Percentiles rank a stretch among this genome's conserved stretches.
Evolutionary conservation across 2,329 filamentous ascomycete species (phyloP).

Genomic region (Colletotrichum camelliae): DNA sequence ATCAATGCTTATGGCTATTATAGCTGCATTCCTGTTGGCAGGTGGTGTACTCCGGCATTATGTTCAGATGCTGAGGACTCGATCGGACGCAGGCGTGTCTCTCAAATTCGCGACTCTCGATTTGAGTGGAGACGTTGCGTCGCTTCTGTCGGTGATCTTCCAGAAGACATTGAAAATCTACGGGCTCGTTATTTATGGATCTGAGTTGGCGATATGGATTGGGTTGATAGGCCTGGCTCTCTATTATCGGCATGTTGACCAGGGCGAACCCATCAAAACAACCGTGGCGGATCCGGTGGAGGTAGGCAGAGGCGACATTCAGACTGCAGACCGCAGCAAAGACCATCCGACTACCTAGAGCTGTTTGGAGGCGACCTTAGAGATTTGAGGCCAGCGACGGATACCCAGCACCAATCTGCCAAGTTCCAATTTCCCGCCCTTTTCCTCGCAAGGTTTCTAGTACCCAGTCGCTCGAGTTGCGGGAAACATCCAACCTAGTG

Average conservation of each 20-base stretch:
- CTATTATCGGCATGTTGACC: background rate
- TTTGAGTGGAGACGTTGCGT: background rate
- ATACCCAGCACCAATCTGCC: background rate
- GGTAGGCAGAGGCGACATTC: background rate
- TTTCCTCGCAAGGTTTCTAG: background rate
- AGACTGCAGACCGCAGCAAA: background rate
- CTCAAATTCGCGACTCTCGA: background rate
- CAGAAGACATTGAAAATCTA: background rate
- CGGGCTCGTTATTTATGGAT: background rate
- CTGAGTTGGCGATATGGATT: background rate
- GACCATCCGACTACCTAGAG: background rate
- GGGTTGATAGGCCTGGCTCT: background rate
- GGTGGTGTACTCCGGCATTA: background rate
- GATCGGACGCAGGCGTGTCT: background rate
- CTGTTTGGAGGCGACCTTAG: accelerated
- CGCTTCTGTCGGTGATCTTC: background rate
- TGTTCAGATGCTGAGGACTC: background rate
- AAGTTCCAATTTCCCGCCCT: background rate
- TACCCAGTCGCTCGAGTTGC: background rate
- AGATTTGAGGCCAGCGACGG: background rate
- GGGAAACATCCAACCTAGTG: background rate
- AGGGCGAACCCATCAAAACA: background rate
- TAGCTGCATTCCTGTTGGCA: background rate
- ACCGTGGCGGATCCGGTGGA: background rate
- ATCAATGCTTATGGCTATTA: background rate